A percentile compares a stretch with the other conserved stretches of the same genome.
These are phyloP conservation scores for Kitagawia praeruptora DNA, from an alignment of 129 eudicot genomes.

Conservation along the genomic window DNA sequence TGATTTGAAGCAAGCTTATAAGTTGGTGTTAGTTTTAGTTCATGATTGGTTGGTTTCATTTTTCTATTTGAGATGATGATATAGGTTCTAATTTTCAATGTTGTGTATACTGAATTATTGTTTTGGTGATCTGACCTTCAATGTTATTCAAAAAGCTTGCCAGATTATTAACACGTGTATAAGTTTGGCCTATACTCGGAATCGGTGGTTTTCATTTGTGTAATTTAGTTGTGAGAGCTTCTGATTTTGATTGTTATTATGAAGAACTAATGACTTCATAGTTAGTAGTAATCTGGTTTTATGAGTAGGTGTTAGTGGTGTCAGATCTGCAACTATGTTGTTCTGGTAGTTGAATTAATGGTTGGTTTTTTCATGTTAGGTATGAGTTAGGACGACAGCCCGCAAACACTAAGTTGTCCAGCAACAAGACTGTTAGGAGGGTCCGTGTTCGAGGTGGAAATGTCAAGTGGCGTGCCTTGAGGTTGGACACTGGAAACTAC, in stretches of 20 bases:
- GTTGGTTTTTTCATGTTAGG: slow-evolving; percentile 17
- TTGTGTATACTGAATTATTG: not conserved
- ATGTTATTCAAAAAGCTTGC: no score
- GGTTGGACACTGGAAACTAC: slow-evolving; percentile 78
- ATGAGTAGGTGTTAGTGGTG: not conserved
- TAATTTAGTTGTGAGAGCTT: no score
- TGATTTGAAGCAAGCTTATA: not conserved
- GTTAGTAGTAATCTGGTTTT: not conserved
- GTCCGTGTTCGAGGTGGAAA: slow-evolving; percentile 80
- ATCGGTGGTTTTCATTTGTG: no score
- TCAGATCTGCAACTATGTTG: not conserved
- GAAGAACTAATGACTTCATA: no score
- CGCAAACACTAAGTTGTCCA: slow-evolving; percentile 62
- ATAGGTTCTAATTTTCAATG: not conserved
- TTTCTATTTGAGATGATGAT: not conserved
- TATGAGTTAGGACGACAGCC: slow-evolving; percentile 86
- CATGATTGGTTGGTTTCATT: not conserved
- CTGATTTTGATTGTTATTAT: no score
- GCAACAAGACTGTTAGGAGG: slow-evolving; percentile 73
- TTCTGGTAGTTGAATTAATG: not conserved
- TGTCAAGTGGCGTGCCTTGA: slow-evolving; percentile 83
- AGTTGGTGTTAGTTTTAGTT: not conserved
- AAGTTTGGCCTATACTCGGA: no score
- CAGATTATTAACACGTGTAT: no score
- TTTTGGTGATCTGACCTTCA: not conserved